Base-by-base conservation (phyloP, 768 basidiomycete genomes). In the Leccinum uliginosum region DNA sequence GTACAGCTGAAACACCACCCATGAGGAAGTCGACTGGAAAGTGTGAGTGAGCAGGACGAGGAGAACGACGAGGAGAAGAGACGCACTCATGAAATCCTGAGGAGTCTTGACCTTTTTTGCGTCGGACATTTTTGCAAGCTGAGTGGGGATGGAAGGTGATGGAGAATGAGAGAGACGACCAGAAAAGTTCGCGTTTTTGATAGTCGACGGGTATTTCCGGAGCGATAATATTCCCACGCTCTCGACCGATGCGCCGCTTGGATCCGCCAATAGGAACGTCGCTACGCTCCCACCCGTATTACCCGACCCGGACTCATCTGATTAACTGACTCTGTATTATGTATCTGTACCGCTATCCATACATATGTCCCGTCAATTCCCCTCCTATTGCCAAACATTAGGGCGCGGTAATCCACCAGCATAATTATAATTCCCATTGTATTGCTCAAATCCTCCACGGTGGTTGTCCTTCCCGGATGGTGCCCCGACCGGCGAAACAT, bases 1-100 rank as follows among this genome's bases (percentile, higher is more conserved):
- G 50, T 74, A 91, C 89, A 68, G 91, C 90, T 62, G 91, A 92
- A 68, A 93, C 89, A 87, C 91, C 93, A 74, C 93, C 93, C 93
- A 95, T 95, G 78, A 94, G 73, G 84, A 95, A 95, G 75, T 95
- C 93, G 71, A 84, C 92, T 93, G 67, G 5, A 53, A 12, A 50
- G 11, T 56, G 51, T 59, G 49, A 59, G 69, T 73, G 59, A 57
- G 52, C 34, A 10, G 8, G 19, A 50, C 19, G 19, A 47, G 6
- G 14, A 50, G 2, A 32, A 19, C 1, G 43, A 43, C 4, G 57
- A 43, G 49, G 17, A 27, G 21, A 1, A n/a, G 55, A 27, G 21
- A 60, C 63, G 55, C 30, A 92, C 91, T 76, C 67, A 89, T 83
- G 80, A 98, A 97, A 10, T 96, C 93, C 84, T 91, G 84, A 60